Base-by-base conservation (phyloP, 441 rosid genomes). In the Mallotus japonicus region DNA sequence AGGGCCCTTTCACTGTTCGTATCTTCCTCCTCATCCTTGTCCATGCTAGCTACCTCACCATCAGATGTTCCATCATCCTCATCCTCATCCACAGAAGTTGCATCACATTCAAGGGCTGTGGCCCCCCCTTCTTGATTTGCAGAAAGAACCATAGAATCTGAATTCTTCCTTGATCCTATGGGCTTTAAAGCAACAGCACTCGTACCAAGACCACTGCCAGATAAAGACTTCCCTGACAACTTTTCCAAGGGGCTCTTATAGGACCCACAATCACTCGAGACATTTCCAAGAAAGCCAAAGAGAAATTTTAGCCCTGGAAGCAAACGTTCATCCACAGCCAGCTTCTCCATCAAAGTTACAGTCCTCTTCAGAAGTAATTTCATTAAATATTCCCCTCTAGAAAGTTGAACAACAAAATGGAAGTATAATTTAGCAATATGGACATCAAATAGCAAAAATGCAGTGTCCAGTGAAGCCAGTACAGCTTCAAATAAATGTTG, bases 41-140 rank as follows among this genome's bases (percentile, higher is more conserved):
- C 99, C 63, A 97, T 82, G 90, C 99, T 97, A 78, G 97, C 96
- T 63, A 87, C 90, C 85, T 97, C 99, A 79, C 99, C 98, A 84
- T 97, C 99, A 80, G 99, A 97, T 80, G 99, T 95, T 74, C 97
- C 99, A 77, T 97, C 99, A 85, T 97, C 99, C 82, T 97, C 99
- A 80, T 97, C 99, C 70, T 97, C 99, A 82, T 97, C 99, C 69
- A 89, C 83, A 75, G 99, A 97, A 77, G 92, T 91, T 59, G 95
- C 99, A 86, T 97, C 99, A 82, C 98, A 93, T 64, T 97, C 99
- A 78, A 93, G 89, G 64, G 91, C 84, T 49, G 85, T 68, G 49
- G 97, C 75, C 75, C 89, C 88, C 72, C 96, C 95, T 84, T 89
- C 98, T 81, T 87, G 96, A 83, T 86, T 89, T 66, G 87, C 75